phyloP scores from a whole-genome alignment of 2,329 filamentous ascomycete species.

The Fusarium sp. region DNA sequence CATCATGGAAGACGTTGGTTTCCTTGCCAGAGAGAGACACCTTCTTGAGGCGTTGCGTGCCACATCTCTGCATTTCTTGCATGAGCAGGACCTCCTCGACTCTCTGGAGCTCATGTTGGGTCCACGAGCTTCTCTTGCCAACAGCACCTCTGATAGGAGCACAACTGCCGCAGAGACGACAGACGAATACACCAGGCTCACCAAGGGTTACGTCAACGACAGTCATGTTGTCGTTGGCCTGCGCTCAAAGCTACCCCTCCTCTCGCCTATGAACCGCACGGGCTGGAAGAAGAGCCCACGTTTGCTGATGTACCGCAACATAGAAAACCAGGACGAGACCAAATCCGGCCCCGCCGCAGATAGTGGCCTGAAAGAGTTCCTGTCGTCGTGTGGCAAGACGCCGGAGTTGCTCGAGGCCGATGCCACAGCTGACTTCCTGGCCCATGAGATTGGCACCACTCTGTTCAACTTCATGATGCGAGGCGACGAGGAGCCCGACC shows the following conservation, averaged over 20 bases:
- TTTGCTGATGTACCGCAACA: conserved; percentile 11
- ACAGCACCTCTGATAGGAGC: not conserved
- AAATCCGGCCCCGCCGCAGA: not conserved
- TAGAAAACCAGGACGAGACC: conserved; percentile 4
- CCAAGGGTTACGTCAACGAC: conserved; percentile 1
- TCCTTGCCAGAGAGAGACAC: conserved; percentile 9
- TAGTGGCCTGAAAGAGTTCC: conserved; percentile 7
- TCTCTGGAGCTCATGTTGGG: conserved; percentile 3
- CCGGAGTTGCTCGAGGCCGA: conserved; percentile 1
- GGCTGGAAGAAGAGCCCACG: conserved; percentile 7
- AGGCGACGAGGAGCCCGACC: not conserved
- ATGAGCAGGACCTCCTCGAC: conserved; percentile 13
- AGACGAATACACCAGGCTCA: conserved; percentile 6
- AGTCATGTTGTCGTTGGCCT: conserved; percentile 1
- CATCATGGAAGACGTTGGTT: conserved; percentile 18
- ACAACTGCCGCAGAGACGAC: not conserved
- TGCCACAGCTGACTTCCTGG: conserved; percentile 6
- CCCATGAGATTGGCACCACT: conserved; percentile 6
- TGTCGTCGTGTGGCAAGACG: conserved; percentile 1
- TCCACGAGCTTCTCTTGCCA: conserved; percentile 1
- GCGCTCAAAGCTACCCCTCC: conserved; percentile 12
- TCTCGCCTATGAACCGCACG: conserved; percentile 8
- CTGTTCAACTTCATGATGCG: conserved; percentile 13
- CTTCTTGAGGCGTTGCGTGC: conserved; percentile 8
- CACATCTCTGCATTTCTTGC: conserved; percentile 8